Evolutionary conservation across 202 grass and related monocot species (phyloP), one percentile per base, ranked within the genome.

Genomic region (Elaeis oleifera): DNA sequence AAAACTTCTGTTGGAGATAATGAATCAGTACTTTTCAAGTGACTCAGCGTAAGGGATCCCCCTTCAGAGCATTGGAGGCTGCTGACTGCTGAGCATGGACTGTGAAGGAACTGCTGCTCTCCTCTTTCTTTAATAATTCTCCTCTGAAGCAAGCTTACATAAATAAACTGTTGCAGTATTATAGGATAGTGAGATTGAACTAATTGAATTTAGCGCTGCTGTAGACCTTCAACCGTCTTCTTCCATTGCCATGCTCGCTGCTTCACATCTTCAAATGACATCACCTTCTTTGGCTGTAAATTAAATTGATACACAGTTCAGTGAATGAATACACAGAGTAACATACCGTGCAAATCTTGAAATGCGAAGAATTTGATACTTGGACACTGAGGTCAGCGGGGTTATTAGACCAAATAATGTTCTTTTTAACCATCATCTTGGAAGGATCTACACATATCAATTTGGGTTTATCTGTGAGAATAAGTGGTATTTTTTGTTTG

Each of bases 401-500:
- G 51, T 99, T 71, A 64, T 80, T 80, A 49, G 94, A 99, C 94
- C 88, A 94, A 75, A 80, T 57, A 74, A 89, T 89, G 52, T 76
- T 82, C 17, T 80, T 78, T 60, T 99, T 99, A 24, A 72, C 79
- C 67, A 74, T 76, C 88, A 99, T 89, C 69, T 87, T 99, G 73
- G 82, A 85, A 70, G 94, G 94, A 76, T 99, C 94, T 44, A 99
- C 70, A 61, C 68, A 92, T 23, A 94, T 86, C 72, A 99, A 76
- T 62, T 94, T 90, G 60, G 88, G 94, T 71, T 84, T 94, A 66
- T 99, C 76, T 16, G 88, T 99, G 70, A 99, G 88, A 64, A 99
- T 86, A 72, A 99, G 68, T 54, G 94, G 94, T n/a, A 99, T 78
- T 77, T 92, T 99, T 92, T 99, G 78, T 89, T 99, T 79, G 81